Conservation (phyloP, 495 filamentous ascomycete species). For the Penicillium roqueforti region DNA sequence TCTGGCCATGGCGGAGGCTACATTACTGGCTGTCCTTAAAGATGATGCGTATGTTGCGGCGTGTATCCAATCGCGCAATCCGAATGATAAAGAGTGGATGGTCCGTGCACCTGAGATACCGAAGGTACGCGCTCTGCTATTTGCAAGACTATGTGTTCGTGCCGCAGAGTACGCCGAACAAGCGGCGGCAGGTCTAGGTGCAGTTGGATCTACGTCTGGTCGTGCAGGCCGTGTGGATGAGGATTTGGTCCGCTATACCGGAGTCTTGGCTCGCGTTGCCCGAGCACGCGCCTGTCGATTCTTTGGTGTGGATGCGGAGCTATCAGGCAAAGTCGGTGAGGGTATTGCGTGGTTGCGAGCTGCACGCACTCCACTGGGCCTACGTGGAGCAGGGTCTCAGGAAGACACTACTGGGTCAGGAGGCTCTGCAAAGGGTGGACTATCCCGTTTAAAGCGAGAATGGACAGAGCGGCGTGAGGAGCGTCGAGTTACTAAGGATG, state of each 20-base stretch:
- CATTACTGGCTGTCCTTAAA: constrained; percentile 81
- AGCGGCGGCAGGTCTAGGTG: constrained; percentile 45
- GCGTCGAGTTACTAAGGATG: constrained; percentile 66
- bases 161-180: constrained; percentile 52
- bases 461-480: constrained; percentile 49
- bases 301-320: constrained; percentile 83
- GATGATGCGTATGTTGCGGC: constrained; percentile 86
- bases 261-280: constrained; percentile 68
- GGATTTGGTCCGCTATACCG: constrained; percentile 62
- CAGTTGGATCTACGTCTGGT: constrained; percentile 30
- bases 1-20: constrained; percentile 81
- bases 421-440: constrained; percentile 40
- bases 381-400: constrained; percentile 27
- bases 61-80: constrained; percentile 70
- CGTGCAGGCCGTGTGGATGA: constrained; percentile 42
- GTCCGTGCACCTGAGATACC: constrained; percentile 79
- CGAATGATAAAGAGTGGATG: constrained; percentile 88
- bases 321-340: constrained; percentile 71
- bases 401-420: constrained; percentile 17
- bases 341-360: constrained; percentile 80
- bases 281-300: constrained; percentile 83
- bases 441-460: constrained; percentile 43
- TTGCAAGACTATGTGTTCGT: constrained; percentile 80
- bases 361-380: constrained; percentile 65
- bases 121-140: constrained; percentile 81